phyloP scores from a whole-genome alignment of 2,329 filamentous ascomycete species.

The Colletotrichum brevisporum region DNA sequence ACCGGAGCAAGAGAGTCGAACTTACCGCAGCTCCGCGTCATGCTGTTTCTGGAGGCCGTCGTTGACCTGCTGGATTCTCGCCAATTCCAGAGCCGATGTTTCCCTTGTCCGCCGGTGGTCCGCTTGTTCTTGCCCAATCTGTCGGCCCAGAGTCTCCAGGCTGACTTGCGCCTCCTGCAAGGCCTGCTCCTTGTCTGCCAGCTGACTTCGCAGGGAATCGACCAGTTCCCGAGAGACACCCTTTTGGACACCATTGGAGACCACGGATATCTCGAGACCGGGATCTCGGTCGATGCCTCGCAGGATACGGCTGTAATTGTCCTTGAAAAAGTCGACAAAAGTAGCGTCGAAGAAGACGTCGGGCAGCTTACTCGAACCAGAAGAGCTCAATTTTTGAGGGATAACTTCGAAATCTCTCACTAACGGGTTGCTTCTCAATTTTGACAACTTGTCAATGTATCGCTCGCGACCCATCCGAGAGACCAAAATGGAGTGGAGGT shows the following conservation, averaged over 20 bases:
- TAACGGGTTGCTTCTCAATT: constrained; percentile 81
- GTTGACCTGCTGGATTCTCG: constrained; percentile 74
- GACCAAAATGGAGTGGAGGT: constrained; percentile 83
- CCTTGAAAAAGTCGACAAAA: constrained; percentile 95
- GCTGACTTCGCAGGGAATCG: constrained; percentile 83
- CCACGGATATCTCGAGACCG: constrained; percentile 85
- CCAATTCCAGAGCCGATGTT: constrained; percentile 65
- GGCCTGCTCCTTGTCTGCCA: constrained; percentile 77
- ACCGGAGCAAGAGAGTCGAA: constrained; percentile 25
- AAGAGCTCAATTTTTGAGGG: constrained; percentile 74
- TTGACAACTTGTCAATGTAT: constrained; percentile 86
- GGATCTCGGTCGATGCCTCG: constrained; percentile 93
- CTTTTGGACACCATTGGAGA: constrained; percentile 84
- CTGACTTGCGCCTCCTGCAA: constrained; percentile 64
- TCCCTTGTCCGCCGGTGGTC: constrained; percentile 79
- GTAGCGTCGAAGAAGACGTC: constrained; percentile 88
- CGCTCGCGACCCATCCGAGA: constrained; percentile 86
- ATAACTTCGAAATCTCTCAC: constrained; percentile 92
- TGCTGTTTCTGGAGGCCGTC: constrained; percentile 80
- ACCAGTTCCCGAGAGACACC: constrained; percentile 95
- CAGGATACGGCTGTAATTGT: constrained; percentile 89
- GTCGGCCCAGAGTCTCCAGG: constrained; percentile 62
- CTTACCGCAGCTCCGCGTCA: constrained; percentile 73
- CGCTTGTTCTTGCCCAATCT: constrained; percentile 79
- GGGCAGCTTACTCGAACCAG: constrained; percentile 68